Percentiles rank a stretch among this genome's conserved stretches.
Evolutionary conservation across 1,284 basidiomycete species (phyloP).

Genomic region (Cystobasidium pallidum): DNA sequence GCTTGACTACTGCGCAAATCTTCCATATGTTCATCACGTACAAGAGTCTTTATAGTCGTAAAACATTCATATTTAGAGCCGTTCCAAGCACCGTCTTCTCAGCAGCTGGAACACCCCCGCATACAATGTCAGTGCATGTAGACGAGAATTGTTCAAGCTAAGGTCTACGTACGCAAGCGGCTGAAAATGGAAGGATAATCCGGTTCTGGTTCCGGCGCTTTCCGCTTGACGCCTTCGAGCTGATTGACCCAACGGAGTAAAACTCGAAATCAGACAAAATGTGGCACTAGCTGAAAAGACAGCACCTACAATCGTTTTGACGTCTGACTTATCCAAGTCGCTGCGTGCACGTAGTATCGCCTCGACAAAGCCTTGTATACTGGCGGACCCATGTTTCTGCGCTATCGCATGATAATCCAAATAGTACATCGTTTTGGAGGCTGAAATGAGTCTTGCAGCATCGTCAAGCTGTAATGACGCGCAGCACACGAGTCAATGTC

Average conservation of each 20-base stretch:
- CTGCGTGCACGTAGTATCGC: conserved; percentile 83
- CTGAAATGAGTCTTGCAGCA: conserved; percentile 80
- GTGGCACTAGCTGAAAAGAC: neutral
- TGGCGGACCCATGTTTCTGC: conserved; percentile 76
- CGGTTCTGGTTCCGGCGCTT: conserved; percentile 46
- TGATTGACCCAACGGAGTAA: neutral
- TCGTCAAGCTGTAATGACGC: conserved; percentile 69
- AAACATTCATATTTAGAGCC: conserved; percentile 15
- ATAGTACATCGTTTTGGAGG: conserved; percentile 90
- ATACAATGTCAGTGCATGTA: neutral
- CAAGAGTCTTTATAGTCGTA: conserved; percentile 17
- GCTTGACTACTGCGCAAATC: no score
- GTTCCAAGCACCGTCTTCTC: conserved; percentile 7
- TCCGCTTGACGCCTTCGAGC: conserved; percentile 45
- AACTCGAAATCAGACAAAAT: neutral
- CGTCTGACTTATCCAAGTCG: conserved; percentile 73
- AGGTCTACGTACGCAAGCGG: conserved; percentile 43
- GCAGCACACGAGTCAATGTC: no score
- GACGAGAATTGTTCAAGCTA: no score
- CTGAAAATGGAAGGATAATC: conserved; percentile 50
- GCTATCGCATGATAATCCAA: conserved; percentile 86
- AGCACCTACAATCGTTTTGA: conserved; percentile 43
- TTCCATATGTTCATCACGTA: no score
- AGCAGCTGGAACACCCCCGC: neutral
- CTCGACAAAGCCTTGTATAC: conserved; percentile 89